Conservation (phyloP, 176 grass and related monocot species). For the Oryza glaberrima region DNA sequence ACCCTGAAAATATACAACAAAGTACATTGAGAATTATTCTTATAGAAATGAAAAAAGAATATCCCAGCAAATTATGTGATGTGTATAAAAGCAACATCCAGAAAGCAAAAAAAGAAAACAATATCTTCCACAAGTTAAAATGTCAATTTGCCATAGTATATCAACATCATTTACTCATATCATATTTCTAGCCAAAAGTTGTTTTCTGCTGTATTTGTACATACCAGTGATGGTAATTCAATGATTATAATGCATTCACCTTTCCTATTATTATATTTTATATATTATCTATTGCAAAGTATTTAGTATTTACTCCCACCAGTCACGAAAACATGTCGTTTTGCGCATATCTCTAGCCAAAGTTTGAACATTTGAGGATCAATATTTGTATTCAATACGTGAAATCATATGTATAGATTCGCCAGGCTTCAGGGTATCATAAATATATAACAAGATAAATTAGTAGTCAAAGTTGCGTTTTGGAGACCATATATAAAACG, state of each 20-base stretch:
- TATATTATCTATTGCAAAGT: background rate
- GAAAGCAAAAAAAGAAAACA: background rate
- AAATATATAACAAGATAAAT: background rate
- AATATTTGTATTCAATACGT: background rate
- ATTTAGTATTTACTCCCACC: background rate
- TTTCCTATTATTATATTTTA: conserved; percentile 4
- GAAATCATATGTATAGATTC: background rate
- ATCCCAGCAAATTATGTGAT: background rate
- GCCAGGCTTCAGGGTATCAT: background rate
- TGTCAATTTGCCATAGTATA: conserved; percentile 3
- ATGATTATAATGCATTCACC: background rate
- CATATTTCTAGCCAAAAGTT: conserved; percentile 2
- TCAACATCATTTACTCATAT: conserved; percentile 19
- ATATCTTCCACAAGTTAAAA: background rate
- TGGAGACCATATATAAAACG: background rate
- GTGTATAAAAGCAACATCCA: background rate
- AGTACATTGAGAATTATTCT: conserved; percentile 27
- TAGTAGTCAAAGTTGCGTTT: background rate
- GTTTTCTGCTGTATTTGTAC: background rate
- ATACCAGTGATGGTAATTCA: background rate
- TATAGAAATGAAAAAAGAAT: conserved; percentile 15
- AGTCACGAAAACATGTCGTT: background rate
- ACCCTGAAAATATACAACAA: conserved; percentile 59
- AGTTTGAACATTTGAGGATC: background rate
- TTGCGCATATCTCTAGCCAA: background rate